Percentiles rank a stretch among this genome's conserved stretches.
phyloP scores from a whole-genome alignment of 2,329 filamentous ascomycete genomes.

The Fusarium pseudoanthophilum region DNA sequence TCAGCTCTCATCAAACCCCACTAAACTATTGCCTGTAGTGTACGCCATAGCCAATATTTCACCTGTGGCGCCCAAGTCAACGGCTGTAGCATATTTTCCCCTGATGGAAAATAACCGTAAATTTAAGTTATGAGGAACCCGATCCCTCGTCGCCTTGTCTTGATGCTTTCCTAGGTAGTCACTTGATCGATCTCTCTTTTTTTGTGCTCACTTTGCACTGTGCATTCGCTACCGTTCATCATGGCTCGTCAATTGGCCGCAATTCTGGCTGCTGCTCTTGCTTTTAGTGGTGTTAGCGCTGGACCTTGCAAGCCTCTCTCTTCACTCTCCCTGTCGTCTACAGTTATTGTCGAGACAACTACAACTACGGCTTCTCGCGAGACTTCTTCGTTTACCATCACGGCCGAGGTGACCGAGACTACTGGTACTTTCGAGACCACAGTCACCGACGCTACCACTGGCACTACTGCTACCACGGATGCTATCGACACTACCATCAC shows the following conservation, averaged over 20 bases:
- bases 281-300: neutral
- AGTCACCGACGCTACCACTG: neutral
- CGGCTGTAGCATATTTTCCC: neutral
- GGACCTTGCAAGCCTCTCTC: conserved; percentile 4
- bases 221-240: neutral
- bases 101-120: neutral
- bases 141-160: neutral
- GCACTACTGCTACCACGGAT: neutral
- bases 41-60: neutral
- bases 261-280: neutral
- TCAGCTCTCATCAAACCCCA: neutral
- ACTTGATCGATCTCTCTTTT: neutral
- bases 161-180: no score
- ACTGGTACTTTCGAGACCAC: neutral
- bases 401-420: neutral
- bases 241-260: conserved; percentile 10
- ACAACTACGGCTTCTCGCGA: neutral
- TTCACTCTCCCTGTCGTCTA: neutral
- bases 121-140: neutral
- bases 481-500: neutral
- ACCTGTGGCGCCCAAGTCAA: neutral
- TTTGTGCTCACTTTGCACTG: neutral
- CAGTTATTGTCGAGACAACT: neutral
- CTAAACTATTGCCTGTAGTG: conserved; percentile 1
- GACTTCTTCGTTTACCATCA: neutral